phyloP scores from a whole-genome alignment of 1,284 basidiomycete species.

The Fomitopsis palustris region DNA sequence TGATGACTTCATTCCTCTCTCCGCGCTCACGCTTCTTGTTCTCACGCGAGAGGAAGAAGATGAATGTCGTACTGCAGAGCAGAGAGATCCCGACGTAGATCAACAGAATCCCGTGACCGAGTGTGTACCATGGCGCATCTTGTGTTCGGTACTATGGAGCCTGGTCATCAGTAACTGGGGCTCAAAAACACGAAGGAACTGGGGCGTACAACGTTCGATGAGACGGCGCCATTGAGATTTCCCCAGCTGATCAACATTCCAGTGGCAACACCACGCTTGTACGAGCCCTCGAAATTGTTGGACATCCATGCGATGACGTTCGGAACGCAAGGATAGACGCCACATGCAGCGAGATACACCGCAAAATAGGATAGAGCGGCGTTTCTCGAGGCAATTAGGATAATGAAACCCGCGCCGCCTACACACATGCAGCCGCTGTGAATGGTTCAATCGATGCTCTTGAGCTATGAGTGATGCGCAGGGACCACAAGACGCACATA shows the following conservation, averaged over 20 bases:
- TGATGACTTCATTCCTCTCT: slow-evolving; percentile 45
- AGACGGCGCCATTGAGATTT: slow-evolving; percentile 44
- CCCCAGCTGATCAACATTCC: slow-evolving; percentile 40
- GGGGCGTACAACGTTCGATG: slow-evolving; percentile 41
- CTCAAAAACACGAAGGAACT: background rate
- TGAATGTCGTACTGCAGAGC: slow-evolving; percentile 36
- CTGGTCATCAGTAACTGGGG: background rate
- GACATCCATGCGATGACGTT: slow-evolving; percentile 72
- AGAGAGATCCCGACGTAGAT: slow-evolving; percentile 46
- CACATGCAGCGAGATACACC: slow-evolving; percentile 65
- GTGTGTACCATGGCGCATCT: slow-evolving; percentile 42
- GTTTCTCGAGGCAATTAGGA: slow-evolving; percentile 62
- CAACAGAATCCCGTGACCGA: slow-evolving; percentile 50
- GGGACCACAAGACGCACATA: slow-evolving; percentile 40
- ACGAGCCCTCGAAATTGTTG: slow-evolving; percentile 64
- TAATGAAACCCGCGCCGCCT: slow-evolving; percentile 58
- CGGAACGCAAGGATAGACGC: slow-evolving; percentile 69
- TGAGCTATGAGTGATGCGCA: background rate
- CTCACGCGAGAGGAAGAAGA: slow-evolving; percentile 35
- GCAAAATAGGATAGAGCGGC: slow-evolving; percentile 67
- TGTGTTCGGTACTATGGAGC: slow-evolving; percentile 17
- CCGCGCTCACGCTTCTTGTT: slow-evolving; percentile 43
- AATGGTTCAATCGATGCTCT: background rate
- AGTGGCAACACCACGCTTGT: slow-evolving; percentile 41
- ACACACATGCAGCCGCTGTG: slow-evolving; percentile 6